phyloP scores from a whole-genome alignment of 2,329 filamentous ascomycete genomes.

The Peltaster fructicola region DNA sequence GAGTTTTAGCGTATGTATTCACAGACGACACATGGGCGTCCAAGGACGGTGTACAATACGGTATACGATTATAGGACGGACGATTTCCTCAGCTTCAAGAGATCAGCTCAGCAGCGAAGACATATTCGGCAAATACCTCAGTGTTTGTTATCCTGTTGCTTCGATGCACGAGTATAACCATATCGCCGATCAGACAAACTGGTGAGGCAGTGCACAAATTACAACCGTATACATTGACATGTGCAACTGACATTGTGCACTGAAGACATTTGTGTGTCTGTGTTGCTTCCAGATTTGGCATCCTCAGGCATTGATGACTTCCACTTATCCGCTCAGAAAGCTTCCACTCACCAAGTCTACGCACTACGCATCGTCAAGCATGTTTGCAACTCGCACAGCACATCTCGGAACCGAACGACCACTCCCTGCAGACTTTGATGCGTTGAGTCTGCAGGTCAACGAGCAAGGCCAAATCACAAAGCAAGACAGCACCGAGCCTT shows the following conservation, averaged over 20 bases:
- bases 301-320: too few relatives aligned
- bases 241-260: too few relatives aligned
- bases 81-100: conserved; percentile 1
- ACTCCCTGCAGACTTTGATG: conserved; percentile 47
- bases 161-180: too few relatives aligned
- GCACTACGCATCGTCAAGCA: conserved; percentile 20
- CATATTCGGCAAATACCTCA: too few relatives aligned
- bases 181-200: too few relatives aligned
- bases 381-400: conserved; percentile 59
- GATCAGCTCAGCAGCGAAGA: too few relatives aligned
- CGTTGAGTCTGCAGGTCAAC: conserved; percentile 44
- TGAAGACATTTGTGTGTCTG: conserved; percentile 2
- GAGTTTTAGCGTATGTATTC: conserved; percentile 1
- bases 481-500: conserved; percentile 37
- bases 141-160: too few relatives aligned
- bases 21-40: not conserved
- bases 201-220: too few relatives aligned
- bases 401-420: conserved; percentile 52
- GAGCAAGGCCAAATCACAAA: conserved; percentile 9
- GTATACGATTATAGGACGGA: conserved; percentile 3
- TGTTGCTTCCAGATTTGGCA: not conserved
- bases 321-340: too few relatives aligned
- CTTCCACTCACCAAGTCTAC: conserved; percentile 2
- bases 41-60: conserved; percentile 3
- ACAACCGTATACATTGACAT: too few relatives aligned